Evolutionary conservation across 371 early-diverging fungal genomes (phyloP).

Genomic region (Scutellospora calospora): DNA sequence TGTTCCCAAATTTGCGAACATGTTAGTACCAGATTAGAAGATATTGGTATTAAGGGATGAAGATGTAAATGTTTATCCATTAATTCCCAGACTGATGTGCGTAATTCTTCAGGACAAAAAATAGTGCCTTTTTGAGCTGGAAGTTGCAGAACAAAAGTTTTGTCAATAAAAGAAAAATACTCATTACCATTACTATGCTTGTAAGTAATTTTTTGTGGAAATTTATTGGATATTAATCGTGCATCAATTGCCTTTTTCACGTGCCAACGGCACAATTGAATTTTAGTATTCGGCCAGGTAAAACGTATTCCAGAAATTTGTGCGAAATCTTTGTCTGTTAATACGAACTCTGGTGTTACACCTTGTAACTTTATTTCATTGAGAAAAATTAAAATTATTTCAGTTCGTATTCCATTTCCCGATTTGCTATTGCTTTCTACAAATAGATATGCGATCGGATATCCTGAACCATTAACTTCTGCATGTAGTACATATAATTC

Average conservation of each 20-base stretch:
- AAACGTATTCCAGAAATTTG: background rate
- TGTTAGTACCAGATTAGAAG: background rate
- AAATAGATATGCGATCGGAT: constrained; percentile 4
- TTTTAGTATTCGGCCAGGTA: too few species aligned
- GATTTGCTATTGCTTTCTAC: background rate
- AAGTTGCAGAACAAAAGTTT: too few species aligned
- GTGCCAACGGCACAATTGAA: background rate
- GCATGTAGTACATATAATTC: constrained; percentile 13
- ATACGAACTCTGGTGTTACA: background rate
- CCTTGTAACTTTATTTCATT: background rate
- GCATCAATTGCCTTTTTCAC: background rate
- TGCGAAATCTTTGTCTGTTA: background rate
- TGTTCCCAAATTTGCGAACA: background rate
- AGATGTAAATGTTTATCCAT: background rate
- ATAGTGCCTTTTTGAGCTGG: too few species aligned
- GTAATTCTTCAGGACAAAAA: too few species aligned
- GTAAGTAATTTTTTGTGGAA: too few species aligned
- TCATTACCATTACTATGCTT: too few species aligned
- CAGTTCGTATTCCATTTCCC: background rate
- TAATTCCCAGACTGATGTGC: background rate
- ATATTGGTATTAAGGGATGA: background rate
- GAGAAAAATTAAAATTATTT: background rate
- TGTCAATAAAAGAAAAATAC: background rate
- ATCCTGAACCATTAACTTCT: background rate
- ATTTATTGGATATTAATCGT: background rate